A percentile compares a stretch with the other conserved stretches of the same genome.
Evolutionary conservation across 192 early-diverging fungal species (phyloP).

Genomic region (Dissophora globulifera): DNA sequence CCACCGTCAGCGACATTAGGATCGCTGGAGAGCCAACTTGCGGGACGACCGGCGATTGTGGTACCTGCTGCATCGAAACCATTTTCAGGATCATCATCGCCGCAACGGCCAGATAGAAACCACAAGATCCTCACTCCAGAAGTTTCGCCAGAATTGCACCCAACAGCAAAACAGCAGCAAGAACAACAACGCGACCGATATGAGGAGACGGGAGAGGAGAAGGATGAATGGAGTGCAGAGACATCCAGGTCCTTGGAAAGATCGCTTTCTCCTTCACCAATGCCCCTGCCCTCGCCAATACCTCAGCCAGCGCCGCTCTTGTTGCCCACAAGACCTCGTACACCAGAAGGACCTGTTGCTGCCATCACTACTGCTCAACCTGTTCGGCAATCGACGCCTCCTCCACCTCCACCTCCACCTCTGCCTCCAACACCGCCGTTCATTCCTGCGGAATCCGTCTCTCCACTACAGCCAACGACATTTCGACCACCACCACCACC

Average conservation of each 20-base stretch:
- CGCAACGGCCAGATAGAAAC: background rate
- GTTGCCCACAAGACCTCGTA: background rate
- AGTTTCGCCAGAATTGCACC: slow-evolving; percentile 10
- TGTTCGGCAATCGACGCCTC: background rate
- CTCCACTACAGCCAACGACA: background rate
- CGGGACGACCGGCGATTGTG: background rate
- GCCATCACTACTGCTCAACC: background rate
- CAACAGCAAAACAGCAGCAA: slow-evolving; percentile 9
- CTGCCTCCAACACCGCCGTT: background rate
- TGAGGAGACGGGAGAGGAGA: slow-evolving; percentile 1
- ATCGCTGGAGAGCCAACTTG: slow-evolving; percentile 5
- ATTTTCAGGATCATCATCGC: background rate
- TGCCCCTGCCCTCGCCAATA: background rate
- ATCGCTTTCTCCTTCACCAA: slow-evolving; percentile 6
- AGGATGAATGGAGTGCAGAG: background rate
- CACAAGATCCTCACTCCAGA: slow-evolving; percentile 6
- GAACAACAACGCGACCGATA: no score
- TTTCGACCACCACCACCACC: background rate
- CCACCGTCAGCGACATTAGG: slow-evolving; percentile 16
- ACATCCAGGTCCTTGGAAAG: background rate
- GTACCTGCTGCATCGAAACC: background rate
- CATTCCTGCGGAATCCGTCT: no score
- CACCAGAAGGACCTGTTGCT: background rate
- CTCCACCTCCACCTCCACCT: slow-evolving; percentile 12
- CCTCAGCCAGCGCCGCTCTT: background rate